Evolutionary conservation across 176 grass and related monocot genomes (phyloP), one percentile per base, ranked within the genome.

Genomic region (Zoysia japonica): DNA sequence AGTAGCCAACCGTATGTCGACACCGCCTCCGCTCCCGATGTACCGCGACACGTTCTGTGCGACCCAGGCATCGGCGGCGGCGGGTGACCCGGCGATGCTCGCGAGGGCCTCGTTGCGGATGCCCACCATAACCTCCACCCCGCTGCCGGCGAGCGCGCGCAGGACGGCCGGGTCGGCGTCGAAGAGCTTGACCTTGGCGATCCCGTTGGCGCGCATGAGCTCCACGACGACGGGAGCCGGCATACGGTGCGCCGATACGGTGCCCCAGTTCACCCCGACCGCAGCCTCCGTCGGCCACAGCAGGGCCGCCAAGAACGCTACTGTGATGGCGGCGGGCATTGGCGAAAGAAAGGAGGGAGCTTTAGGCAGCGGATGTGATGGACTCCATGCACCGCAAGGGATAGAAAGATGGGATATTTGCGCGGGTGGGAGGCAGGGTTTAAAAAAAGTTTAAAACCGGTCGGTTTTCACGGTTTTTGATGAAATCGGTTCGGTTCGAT

Each of bases 151-250:
- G 68, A 71, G 68, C 11, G 68, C 46, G 47, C 47, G 68, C 47
- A 71, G 68, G 47, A 83, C 67, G 3, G 47, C 62, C 13, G 69
- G 70, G 76, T 92, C 70, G 36, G 78, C 47, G n/a, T 92, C 86
- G 72, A 92, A 88, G 39, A 88, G 72, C 80, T 92, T 92, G 11
- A 86, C 90, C 70, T 85, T 91, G 11, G 47, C 68, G 68, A 71
- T 71, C 19, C 68, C n/a, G 47, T 71, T 71, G 47, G 68, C 68
- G 68, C 68, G 68, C 46, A 71, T 28, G 20, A 71, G 68, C 11
- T 51, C 68, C 20, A 71, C 68, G 47, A 71, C 68, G 20, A 71
- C 47, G 45, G 47, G 20, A 19, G 68, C 5, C 68, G 68, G 68
- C 46, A 51, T 51, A 46, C 47, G 11, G 68, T 71, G 68, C 47